phyloP scores from a whole-genome alignment of 2,329 filamentous ascomycete genomes.

The Truncatella angustata region DNA sequence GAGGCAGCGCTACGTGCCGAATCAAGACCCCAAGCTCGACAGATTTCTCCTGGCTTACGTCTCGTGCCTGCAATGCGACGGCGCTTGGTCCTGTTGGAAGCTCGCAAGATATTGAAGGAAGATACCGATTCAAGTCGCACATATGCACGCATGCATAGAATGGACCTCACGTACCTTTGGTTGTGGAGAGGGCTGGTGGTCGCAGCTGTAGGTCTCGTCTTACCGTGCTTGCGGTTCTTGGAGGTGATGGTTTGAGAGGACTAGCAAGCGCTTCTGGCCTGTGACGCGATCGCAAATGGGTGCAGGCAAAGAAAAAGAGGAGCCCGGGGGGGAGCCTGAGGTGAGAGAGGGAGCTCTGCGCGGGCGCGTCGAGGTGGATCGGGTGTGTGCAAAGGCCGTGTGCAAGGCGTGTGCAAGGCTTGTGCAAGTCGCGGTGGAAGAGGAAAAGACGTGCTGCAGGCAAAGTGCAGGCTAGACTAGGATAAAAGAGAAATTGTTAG shows the following conservation, averaged over 20 bases:
- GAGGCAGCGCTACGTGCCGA: conserved; percentile 4
- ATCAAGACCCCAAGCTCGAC: conserved; percentile 6
- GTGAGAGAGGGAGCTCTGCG: too few species aligned
- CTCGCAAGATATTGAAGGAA: neutral
- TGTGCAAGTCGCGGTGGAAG: too few species aligned
- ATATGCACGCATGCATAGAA: neutral
- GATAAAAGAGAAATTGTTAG: conserved; percentile 1
- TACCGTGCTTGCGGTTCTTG: neutral
- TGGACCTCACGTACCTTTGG: conserved; percentile 2
- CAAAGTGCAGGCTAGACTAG: neutral
- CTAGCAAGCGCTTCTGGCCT: neutral
- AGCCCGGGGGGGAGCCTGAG: neutral
- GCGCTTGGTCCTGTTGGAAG: neutral
- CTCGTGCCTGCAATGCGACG: conserved; percentile 10
- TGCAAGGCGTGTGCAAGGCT: neutral
- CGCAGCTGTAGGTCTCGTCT: neutral
- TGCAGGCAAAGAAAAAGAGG: conserved; percentile 3
- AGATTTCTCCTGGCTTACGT: conserved; percentile 1
- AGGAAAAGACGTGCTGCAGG: neutral
- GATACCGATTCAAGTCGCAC: neutral
- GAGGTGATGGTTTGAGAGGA: neutral
- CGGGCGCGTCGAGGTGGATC: too few species aligned
- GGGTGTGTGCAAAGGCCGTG: too few species aligned
- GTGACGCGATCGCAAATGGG: conserved; percentile 4
- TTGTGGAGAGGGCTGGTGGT: neutral